Evolutionary conservation across 2,329 filamentous ascomycete species (phyloP), one percentile per base, ranked within the genome.

Genomic region (Trichocomaceae sp.): DNA sequence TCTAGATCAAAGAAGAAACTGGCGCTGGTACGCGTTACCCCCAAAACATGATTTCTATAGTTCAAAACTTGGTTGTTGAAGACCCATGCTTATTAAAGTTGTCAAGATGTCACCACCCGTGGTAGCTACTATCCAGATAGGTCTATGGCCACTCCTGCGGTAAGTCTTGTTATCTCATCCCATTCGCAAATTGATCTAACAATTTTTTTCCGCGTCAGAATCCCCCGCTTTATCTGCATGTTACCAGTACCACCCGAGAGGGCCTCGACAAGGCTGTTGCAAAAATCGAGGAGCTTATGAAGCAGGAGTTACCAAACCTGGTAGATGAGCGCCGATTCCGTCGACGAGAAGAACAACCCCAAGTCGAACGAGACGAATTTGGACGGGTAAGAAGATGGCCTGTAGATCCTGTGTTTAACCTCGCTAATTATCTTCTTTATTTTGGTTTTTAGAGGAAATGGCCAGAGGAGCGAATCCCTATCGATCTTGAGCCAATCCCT

Each of bases 1-100:
- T 88, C 67, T 91, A 99, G 93, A 99, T 99, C 69, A 95, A 96
- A 86, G 92, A 96, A 79, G 90, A 96, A 69, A 97, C 92, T 85
- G 93, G 93, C 82, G 92, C 93, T 82, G 93, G 93, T 99, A 99
- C 85, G 91, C 83, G 79, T 72, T 72, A 65, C 19, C 58, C 65
- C 65, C 63, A 63, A 63, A 63, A 61, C 64, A 70, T 73, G 70
- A 66, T 70, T 53, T 50, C 20, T 50, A 44, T 50, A 50, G 9
- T 50, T 54, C 44, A 42, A 49, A n/a, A 49, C 48, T 65, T 71
- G 63, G 70, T 66, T 72, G 63, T 71, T 76, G 70, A 76, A 77
- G 77, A 73, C 72, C 69, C 73, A 76, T 82, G 78, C 82, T 84
- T 77, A 83, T 56, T 81, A 68, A 77, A 70, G 77, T 70, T 75